Conservation (phyloP, 2,329 filamentous ascomycete genomes). For the Fusarium sp. region DNA sequence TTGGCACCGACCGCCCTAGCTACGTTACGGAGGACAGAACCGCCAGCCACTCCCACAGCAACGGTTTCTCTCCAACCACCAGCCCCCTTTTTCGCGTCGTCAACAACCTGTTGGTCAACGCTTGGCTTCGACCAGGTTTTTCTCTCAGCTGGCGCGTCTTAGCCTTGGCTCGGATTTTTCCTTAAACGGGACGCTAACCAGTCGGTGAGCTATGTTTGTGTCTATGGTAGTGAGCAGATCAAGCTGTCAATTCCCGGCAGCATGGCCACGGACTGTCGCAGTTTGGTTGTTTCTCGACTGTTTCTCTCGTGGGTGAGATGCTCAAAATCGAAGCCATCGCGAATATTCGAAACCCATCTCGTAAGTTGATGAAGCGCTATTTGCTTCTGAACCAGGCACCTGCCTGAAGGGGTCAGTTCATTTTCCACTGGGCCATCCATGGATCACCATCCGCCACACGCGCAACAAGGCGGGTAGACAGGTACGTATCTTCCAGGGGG, state of each 20-base stretch:
- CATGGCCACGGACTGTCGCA: not conserved
- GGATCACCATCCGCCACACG: not conserved
- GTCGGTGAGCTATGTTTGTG: conserved; percentile 6
- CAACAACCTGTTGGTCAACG: conserved; percentile 4
- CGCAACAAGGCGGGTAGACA: not conserved
- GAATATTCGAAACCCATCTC: conserved; percentile 8
- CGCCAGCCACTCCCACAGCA: conserved; percentile 28
- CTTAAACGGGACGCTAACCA: not conserved
- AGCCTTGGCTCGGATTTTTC: conserved; percentile 1
- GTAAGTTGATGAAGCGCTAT: conserved; percentile 6
- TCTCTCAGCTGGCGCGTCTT: conserved; percentile 10
- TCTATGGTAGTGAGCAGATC: not conserved
- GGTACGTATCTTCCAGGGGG: conserved; percentile 18
- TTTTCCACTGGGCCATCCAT: not conserved
- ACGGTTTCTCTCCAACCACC: conserved; percentile 12
- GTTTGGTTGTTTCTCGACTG: conserved; percentile 1
- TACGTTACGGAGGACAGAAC: conserved; percentile 5
- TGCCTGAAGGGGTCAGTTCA: conserved; percentile 3
- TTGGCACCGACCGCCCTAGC: conserved; percentile 2
- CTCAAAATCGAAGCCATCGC: not conserved
- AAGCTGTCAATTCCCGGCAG: not conserved
- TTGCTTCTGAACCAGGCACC: not conserved
- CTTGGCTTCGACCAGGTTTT: conserved; percentile 1
- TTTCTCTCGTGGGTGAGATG: not conserved
- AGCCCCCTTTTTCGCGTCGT: conserved; percentile 20